Percentiles rank a stretch among this genome's conserved stretches.
Evolutionary conservation across 371 early-diverging fungal genomes (phyloP).

Genomic region (Capillidium rhysosporum): DNA sequence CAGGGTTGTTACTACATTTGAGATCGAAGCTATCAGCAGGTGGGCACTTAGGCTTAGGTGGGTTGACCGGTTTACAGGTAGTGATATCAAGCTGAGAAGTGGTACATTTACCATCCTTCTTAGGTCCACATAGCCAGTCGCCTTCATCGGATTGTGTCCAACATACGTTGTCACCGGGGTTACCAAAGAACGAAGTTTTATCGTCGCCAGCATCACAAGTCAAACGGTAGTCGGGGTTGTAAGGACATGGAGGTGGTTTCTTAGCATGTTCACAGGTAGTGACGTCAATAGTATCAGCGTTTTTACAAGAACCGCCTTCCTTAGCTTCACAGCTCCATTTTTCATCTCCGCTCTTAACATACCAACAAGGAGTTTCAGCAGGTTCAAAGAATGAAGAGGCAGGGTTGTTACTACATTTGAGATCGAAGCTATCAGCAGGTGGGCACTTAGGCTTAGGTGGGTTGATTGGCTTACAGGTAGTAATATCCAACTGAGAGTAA

Average conservation of each 20-base stretch:
- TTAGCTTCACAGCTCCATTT: neutral
- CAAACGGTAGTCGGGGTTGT: neutral
- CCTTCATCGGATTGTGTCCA: neutral
- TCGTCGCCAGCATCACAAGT: neutral
- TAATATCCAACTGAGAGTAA: neutral
- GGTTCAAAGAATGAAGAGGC: neutral
- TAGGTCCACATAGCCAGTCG: neutral
- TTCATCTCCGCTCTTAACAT: neutral
- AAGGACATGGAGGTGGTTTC: neutral
- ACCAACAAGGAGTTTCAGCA: neutral
- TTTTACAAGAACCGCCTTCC: neutral
- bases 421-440: neutral
- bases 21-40: neutral
- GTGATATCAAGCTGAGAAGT: neutral
- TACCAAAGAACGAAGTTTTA: neutral
- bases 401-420: neutral
- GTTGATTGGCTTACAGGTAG: neutral
- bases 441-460: neutral
- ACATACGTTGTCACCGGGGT: neutral
- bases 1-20: neutral
- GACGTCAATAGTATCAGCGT: neutral
- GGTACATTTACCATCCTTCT: neutral
- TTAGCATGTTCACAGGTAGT: neutral
- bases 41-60: neutral
- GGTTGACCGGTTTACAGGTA: neutral